These are phyloP conservation scores for Neonectria sp. DNA, from an alignment of 2,329 filamentous ascomycete species.

Conservation along the genomic window DNA sequence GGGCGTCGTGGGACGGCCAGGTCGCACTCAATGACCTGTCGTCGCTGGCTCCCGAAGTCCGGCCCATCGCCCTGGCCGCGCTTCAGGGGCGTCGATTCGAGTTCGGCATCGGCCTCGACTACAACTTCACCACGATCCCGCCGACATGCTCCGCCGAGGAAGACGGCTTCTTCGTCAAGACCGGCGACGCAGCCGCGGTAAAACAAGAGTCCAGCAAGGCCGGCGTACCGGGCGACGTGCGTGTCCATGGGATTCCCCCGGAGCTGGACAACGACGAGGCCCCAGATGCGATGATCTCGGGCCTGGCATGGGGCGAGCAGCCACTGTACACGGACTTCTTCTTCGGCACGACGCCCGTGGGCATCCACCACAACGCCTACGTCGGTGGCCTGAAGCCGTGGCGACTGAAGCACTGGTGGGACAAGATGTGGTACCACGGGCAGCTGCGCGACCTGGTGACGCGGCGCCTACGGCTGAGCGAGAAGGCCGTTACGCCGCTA, in stretches of 20 bases:
- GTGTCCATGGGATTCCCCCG: constrained; percentile 46
- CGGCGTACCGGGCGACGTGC: constrained; percentile 49
- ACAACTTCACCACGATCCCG: constrained; percentile 55
- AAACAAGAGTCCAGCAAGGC: constrained; percentile 46
- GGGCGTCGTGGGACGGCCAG: constrained; percentile 52
- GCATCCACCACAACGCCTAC: constrained; percentile 57
- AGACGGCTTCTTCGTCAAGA: constrained; percentile 52
- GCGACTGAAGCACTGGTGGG: constrained; percentile 54
- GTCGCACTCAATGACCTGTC: constrained; percentile 29
- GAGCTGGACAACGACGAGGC: constrained; percentile 43
- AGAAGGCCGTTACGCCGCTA: constrained; percentile 36
- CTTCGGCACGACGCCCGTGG: constrained; percentile 54
- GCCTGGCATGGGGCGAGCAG: constrained; percentile 49
- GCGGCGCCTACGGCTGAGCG: constrained; percentile 39
- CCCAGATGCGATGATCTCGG: constrained; percentile 32
- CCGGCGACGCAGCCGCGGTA: constrained; percentile 45
- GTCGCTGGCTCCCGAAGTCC: constrained; percentile 36
- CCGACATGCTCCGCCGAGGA: constrained; percentile 56
- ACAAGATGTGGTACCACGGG: constrained; percentile 54
- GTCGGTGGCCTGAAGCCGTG: constrained; percentile 50
- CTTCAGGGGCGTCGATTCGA: constrained; percentile 52
- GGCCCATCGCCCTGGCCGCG: constrained; percentile 47
- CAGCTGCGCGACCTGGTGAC: constrained; percentile 51
- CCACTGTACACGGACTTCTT: constrained; percentile 57
- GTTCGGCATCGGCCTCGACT: constrained; percentile 57